Percentiles rank a stretch among this genome's conserved stretches.
These are phyloP conservation scores for Lipomyces spencermartinsiae DNA, from an alignment of 805 yeast species.

Conservation along the genomic window DNA sequence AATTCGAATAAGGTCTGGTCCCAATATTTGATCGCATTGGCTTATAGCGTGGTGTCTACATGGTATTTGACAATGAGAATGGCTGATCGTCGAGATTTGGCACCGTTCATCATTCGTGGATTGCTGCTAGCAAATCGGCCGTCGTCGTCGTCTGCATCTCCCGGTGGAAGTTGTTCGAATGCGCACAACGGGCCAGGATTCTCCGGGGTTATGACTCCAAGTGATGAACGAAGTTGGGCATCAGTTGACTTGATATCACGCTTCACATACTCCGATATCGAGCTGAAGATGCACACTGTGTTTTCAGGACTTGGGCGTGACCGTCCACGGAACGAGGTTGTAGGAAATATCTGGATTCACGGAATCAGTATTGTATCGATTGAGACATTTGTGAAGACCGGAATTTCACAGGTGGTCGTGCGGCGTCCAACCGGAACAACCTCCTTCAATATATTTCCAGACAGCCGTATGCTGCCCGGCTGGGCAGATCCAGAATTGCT, in stretches of 20 bases:
- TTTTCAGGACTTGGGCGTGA: conserved; percentile 32
- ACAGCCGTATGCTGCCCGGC: conserved; percentile 49
- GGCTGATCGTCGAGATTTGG: conserved; percentile 62
- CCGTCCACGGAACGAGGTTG: conserved; percentile 38
- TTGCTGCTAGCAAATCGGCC: conserved; percentile 53
- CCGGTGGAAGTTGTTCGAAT: background rate
- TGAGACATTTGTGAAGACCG: conserved; percentile 52
- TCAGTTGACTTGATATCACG: conserved; percentile 70
- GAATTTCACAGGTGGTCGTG: conserved; percentile 48
- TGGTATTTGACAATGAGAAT: conserved; percentile 74
- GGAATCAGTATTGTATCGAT: conserved; percentile 65
- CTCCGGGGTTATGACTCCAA: conserved; percentile 22
- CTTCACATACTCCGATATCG: conserved; percentile 69
- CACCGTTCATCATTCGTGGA: conserved; percentile 67
- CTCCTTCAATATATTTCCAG: conserved; percentile 54
- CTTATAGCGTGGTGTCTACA: conserved; percentile 69
- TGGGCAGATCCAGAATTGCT: conserved; percentile 17
- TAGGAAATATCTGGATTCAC: conserved; percentile 60
- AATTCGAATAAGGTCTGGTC: conserved; percentile 50
- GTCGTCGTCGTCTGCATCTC: conserved; percentile 35
- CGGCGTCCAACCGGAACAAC: conserved; percentile 73
- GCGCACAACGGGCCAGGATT: background rate
- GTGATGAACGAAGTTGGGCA: conserved; percentile 64
- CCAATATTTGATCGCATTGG: conserved; percentile 65
- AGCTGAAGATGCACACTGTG: conserved; percentile 54